phyloP scores from a whole-genome alignment of 805 yeast genomes.

The Sugiyamaella valdiviana region DNA sequence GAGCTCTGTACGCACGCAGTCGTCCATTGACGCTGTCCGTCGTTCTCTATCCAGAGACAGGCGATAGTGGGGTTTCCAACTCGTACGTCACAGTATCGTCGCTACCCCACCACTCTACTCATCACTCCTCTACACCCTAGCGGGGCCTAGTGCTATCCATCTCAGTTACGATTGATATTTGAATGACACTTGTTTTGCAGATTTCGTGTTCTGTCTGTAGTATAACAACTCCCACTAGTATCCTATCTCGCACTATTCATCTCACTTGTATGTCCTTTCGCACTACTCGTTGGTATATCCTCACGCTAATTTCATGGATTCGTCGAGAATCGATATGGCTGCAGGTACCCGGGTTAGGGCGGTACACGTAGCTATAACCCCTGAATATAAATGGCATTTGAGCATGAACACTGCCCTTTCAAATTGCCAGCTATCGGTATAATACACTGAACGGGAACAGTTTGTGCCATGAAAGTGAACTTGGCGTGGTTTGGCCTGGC shows the following conservation, averaged over 20 bases:
- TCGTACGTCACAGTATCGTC: too few species aligned
- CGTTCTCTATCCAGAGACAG: slow-evolving; percentile 2
- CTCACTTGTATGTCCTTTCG: too few species aligned
- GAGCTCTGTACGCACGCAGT: slow-evolving; percentile 18
- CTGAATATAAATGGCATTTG: neutral
- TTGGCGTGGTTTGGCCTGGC: neutral
- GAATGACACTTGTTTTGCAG: neutral
- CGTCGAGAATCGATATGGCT: too few species aligned
- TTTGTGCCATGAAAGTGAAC: neutral
- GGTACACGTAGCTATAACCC: neutral
- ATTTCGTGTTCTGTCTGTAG: neutral
- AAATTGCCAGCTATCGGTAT: neutral
- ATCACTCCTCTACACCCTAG: too few species aligned
- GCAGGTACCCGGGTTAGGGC: too few species aligned
- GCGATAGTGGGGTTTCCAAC: too few species aligned
- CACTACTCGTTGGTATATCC: too few species aligned
- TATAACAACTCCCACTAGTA: neutral
- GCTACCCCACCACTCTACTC: too few species aligned
- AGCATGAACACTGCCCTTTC: neutral
- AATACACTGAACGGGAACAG: too few species aligned
- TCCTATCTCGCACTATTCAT: neutral
- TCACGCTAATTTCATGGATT: too few species aligned
- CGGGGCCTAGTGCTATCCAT: too few species aligned
- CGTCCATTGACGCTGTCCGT: slow-evolving; percentile 13
- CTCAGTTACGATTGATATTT: neutral